These are phyloP conservation scores for Coriaria nepalensis DNA, from an alignment of 306 rosid genomes.

Conservation along the genomic window DNA sequence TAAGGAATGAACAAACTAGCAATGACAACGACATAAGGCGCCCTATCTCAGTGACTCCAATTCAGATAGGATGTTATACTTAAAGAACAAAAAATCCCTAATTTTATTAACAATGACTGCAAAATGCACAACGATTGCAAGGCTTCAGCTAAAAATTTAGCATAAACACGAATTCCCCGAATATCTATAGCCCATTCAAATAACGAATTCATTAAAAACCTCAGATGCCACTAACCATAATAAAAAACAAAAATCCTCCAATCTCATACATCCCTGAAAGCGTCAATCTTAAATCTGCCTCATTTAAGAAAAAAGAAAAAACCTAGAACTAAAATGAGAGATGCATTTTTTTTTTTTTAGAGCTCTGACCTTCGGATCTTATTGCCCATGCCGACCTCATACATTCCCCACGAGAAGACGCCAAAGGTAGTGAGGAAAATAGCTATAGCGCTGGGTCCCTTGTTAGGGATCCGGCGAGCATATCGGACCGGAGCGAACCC, in stretches of 20 bases:
- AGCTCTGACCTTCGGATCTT: slow-evolving; percentile 65
- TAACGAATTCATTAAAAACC: too few species aligned
- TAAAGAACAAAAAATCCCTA: too few species aligned
- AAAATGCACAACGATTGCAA: too few species aligned
- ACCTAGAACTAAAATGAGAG: not conserved
- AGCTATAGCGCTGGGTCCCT: slow-evolving; percentile 82
- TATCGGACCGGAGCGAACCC: slow-evolving; percentile 93
- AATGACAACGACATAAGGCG: too few species aligned
- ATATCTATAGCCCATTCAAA: too few species aligned
- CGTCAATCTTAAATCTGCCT: not conserved
- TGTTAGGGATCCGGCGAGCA: slow-evolving; percentile 96
- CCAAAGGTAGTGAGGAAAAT: slow-evolving; percentile 69
- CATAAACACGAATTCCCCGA: too few species aligned
- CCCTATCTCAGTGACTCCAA: too few species aligned
- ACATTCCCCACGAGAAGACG: slow-evolving; percentile 94
- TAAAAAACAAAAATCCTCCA: not conserved
- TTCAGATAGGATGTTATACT: too few species aligned
- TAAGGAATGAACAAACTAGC: too few species aligned
- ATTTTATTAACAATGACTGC: too few species aligned
- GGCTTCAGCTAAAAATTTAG: too few species aligned
- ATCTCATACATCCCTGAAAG: not conserved
- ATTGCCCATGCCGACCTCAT: slow-evolving; percentile 95
- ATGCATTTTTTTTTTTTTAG: not conserved
- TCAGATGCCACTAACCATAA: not conserved
- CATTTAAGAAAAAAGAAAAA: not conserved